Percentiles rank a stretch among this genome's conserved stretches.
Conservation (phyloP, 805 yeast species). For the Saccharomycopsis synnaedendra region DNA sequence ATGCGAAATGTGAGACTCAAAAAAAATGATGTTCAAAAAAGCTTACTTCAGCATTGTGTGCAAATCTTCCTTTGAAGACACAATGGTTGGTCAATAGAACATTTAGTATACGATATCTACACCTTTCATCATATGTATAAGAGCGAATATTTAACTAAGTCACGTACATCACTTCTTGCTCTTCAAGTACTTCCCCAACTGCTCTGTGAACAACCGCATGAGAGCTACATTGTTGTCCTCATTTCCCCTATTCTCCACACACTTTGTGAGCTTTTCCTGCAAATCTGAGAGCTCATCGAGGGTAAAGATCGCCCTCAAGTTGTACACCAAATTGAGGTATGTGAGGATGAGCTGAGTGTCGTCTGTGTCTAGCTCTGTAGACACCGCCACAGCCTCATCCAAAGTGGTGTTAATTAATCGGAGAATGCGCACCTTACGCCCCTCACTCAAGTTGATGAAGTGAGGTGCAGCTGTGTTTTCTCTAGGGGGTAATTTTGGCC, state of each 20-base stretch:
- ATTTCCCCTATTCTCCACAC: not conserved
- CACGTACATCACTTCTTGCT: not conserved
- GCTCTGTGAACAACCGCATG: conserved; percentile 6
- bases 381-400: not conserved
- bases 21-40: too few relatives aligned
- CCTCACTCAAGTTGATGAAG: conserved; percentile 32
- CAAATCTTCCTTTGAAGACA: too few relatives aligned
- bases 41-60: too few relatives aligned
- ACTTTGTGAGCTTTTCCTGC: conserved; percentile 15
- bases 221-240: not conserved
- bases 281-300: conserved; percentile 21
- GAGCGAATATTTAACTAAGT: too few relatives aligned
- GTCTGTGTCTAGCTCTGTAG: conserved; percentile 10
- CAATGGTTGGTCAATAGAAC: too few relatives aligned
- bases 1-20: too few relatives aligned
- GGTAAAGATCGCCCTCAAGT: conserved; percentile 25
- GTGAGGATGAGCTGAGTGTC: conserved; percentile 33
- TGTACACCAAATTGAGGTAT: conserved; percentile 42
- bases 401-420: conserved; percentile 24
- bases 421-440: conserved; percentile 32
- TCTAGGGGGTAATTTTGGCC: conserved; percentile 32
- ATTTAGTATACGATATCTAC: too few relatives aligned
- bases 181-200: not conserved
- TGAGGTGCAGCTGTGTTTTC: conserved; percentile 17
- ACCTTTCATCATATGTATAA: too few relatives aligned